Conservation (phyloP, 2,329 filamentous ascomycete genomes). For the Xylariaceae sp. region DNA sequence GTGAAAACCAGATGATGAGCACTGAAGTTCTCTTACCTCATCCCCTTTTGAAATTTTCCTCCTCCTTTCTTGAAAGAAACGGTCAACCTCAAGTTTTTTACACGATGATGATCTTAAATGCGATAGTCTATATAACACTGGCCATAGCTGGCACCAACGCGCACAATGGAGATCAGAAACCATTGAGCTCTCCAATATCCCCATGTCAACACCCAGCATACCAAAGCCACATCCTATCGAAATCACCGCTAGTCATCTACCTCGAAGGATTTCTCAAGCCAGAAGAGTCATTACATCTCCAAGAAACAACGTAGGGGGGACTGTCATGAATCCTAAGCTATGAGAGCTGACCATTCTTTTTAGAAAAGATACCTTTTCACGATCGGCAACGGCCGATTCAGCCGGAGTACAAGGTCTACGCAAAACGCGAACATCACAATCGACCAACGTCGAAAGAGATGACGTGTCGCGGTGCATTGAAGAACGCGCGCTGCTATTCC, state of each 20-base stretch:
- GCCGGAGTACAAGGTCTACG: constrained; percentile 32
- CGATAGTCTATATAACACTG: constrained; percentile 18
- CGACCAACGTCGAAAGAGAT: constrained; percentile 41
- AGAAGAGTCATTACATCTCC: constrained; percentile 34
- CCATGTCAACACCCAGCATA: constrained; percentile 34
- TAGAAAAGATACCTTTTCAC: constrained; percentile 41
- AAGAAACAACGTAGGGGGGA: constrained; percentile 30
- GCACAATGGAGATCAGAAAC: constrained; percentile 24
- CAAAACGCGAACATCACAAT: constrained; percentile 42
- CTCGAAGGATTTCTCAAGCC: constrained; percentile 35
- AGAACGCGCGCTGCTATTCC: constrained; percentile 42
- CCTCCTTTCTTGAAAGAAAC: no score
- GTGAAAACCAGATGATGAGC: no score
- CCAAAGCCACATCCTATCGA: constrained; percentile 32
- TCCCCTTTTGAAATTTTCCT: no score
- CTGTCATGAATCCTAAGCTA: no score
- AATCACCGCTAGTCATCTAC: constrained; percentile 38
- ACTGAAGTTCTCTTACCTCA: no score
- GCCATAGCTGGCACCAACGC: constrained; percentile 16
- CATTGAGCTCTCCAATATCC: constrained; percentile 15
- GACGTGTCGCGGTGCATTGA: constrained; percentile 44
- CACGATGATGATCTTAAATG: constrained; percentile 20
- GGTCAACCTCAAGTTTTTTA: no score
- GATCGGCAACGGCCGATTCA: constrained; percentile 39
- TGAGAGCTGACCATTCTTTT: constrained; percentile 8